Percentiles rank a stretch among this genome's conserved stretches.
Evolutionary conservation across 805 yeast species (phyloP).

Genomic region (Candida lessepsii): DNA sequence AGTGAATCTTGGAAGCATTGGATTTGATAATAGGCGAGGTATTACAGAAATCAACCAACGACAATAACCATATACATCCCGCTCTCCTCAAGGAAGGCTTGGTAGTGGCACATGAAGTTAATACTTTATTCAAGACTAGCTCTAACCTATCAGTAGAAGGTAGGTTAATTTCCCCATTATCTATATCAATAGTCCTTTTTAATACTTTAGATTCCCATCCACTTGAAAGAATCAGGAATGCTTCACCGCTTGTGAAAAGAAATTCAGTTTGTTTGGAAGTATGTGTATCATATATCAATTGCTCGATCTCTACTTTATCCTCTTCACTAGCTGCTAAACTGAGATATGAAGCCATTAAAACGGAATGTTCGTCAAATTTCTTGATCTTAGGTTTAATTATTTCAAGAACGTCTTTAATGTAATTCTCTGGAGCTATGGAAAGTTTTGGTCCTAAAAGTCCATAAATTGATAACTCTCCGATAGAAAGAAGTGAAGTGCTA

Average conservation of each 20-base stretch:
- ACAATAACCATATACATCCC: constrained; percentile 82
- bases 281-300: constrained; percentile 54
- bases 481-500: constrained; percentile 32
- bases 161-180: constrained; percentile 26
- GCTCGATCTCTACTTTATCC: constrained; percentile 7
- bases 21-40: constrained; percentile 38
- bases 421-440: constrained; percentile 8
- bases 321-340: constrained; percentile 33
- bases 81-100: constrained; percentile 75
- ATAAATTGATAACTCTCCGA: constrained; percentile 45
- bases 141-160: constrained; percentile 17
- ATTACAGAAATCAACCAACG: constrained; percentile 74
- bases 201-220: constrained; percentile 73
- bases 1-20: constrained; percentile 61
- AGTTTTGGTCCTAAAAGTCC: constrained; percentile 44
- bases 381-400: constrained; percentile 43
- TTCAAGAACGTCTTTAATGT: constrained; percentile 17
- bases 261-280: constrained; percentile 71
- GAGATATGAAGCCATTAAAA: constrained; percentile 54
- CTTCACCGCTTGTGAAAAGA: constrained; percentile 81
- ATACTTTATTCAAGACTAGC: constrained; percentile 46
- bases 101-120: constrained; percentile 56
- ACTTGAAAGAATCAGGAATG: constrained; percentile 63
- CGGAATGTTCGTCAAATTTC: constrained; percentile 58
- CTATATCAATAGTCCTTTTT: constrained; percentile 53